Base-by-base conservation (phyloP, 257 asterid genomes). In the Striga asiatica region DNA sequence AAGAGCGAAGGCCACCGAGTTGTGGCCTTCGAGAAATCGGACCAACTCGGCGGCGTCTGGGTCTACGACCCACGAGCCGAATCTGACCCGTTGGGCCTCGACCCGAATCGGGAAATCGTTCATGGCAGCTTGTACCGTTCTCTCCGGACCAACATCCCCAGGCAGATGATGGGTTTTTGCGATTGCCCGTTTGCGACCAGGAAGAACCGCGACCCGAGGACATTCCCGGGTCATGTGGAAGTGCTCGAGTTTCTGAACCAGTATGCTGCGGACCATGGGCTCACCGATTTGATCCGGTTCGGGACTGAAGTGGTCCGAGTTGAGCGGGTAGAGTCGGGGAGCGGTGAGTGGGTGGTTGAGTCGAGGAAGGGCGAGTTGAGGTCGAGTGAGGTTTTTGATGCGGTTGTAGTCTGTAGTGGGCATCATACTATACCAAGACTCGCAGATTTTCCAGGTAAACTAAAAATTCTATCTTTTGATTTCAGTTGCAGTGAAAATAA, bases 31-130 rank as follows among this genome's bases (percentile, higher is more conserved):
- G 86, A 83, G 52, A 80, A 78, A 50, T 52, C 77, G 11, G 54
- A 65, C 56, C 42, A 27, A 37, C 62, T 80, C 10, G 94, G 89
- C 6, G 94, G 94, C 13, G 58, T 56, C 2, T 83, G 86, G 94
- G 65, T 71, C 0, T 83, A 76, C 75, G 65, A 70, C 25, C 76
- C 86, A 0, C 48, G 34, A 8, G 70, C 73, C 7, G 93, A 82
- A 46, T 54, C 79, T 25, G 85, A 83, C 49, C 85, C 74, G 8
- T 8, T 82, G 5, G 64, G 88, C 41, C 61, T 67, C 4, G 85
- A 82, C 39, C 85, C 81, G 18, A 14, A 62, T 1, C 56, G 88
- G 58, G 58, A 75, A 10, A 73, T 75, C 1, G 73, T 82, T 0
- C 82, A 79, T 13, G 18, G 78, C 64, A 82, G 85, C 39, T 27